Base-by-base conservation (phyloP, 164 flowering plant species). In the Magnolia sinica region DNA sequence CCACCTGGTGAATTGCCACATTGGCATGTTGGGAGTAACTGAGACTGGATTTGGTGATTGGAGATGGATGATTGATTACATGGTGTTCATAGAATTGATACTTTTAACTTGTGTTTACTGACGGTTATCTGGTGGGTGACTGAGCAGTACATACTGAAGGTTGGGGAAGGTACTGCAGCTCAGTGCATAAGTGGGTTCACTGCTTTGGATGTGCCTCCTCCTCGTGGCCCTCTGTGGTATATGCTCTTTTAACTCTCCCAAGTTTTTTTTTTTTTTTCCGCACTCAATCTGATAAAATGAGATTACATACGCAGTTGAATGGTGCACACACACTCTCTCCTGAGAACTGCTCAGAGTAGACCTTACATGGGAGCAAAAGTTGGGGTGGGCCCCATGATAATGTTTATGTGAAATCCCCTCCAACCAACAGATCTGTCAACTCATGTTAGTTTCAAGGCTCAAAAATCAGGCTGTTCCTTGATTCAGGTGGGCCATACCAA, bases 131-230 rank as follows among this genome's bases (percentile, higher is more conserved):
- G 61, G 18, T 55, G 61, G 13, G 61, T 16, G 13, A 16, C 18
- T 55, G 31, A 37, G 13, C 90, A 91, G 96, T 91, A 91, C 68
- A 76, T 90, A 70, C 90, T 88, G 11, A 86, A 88, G 80, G 88
- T 87, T 55, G 94, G 91, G 3, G 91, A 89, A 45, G 92, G 92
- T 20, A 76, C 73, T 72, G 80, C 74, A 76, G 87, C 92, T 50
- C 90, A 89, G 78, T 92, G 96, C 89, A 86, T 89, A 9, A 92
- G 94, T 74, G 92, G 94, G 70, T 92, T 92, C 70, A 83, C 78
- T 9, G 94, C 91, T 73, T 77, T 92, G 74, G 96, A 91, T 74
- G 82, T 91, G 5, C 81, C 91, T 10, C 91, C 92, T 50, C 93
- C 92, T 52, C 91, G 88, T 7, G 93, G 93, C 52, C 92, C 96